phyloP scores from a whole-genome alignment of 1,284 basidiomycete genomes.

The Puccinia coronata region DNA sequence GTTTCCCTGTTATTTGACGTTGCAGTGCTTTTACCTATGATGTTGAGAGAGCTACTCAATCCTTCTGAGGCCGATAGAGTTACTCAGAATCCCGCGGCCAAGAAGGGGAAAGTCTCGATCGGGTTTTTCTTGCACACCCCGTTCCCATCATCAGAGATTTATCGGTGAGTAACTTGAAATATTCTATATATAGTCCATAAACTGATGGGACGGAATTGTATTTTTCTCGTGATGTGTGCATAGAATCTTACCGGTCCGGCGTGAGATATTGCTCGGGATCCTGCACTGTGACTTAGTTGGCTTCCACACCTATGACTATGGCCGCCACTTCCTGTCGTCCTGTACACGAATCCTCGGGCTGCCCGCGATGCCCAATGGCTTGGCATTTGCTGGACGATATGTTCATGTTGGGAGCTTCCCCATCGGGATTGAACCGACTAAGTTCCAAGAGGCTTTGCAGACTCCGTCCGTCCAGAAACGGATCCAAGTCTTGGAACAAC shows the following conservation, averaged over 20 bases:
- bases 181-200: not conserved
- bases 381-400: conserved; percentile 90
- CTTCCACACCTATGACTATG: conserved; percentile 99
- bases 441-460: conserved; percentile 83
- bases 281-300: conserved; percentile 95
- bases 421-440: conserved; percentile 92
- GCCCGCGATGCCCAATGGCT: conserved; percentile 97
- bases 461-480: conserved; percentile 76
- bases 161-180: conserved; percentile 68
- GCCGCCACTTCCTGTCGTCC: conserved; percentile 96
- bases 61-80: conserved; percentile 61
- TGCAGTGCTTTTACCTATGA: conserved; percentile 44
- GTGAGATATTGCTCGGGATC: conserved; percentile 92
- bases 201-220: not conserved
- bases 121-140: conserved; percentile 99
- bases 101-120: conserved; percentile 62
- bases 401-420: conserved; percentile 98
- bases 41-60: conserved; percentile 42
- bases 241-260: conserved; percentile 91
- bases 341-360: conserved; percentile 93
- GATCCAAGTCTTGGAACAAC: conserved; percentile 76
- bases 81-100: conserved; percentile 60
- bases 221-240: not conserved
- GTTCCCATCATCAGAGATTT: conserved; percentile 97
- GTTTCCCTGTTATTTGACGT: not conserved